Conservation (phyloP, 73 alveolate genomes). For the Paramecium sonneborni region DNA sequence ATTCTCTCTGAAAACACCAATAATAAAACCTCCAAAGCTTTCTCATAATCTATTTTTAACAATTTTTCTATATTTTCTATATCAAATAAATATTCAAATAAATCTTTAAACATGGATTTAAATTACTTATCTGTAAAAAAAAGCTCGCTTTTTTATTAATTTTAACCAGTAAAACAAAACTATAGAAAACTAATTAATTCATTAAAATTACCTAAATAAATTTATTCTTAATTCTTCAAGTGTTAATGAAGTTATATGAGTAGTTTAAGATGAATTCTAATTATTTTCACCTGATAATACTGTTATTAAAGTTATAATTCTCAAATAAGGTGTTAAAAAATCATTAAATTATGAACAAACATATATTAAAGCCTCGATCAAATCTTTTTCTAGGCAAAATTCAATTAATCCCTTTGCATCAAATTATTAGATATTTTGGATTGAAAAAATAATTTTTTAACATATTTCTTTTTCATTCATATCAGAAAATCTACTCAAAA, state of each 20-base stretch:
- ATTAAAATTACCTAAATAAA: neutral
- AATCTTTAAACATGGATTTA: neutral
- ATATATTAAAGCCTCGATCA: neutral
- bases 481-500: neutral
- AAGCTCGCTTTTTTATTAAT: neutral
- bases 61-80: neutral
- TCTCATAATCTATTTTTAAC: neutral
- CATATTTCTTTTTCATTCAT: neutral
- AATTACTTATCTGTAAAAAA: neutral
- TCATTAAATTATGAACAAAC: neutral
- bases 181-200: neutral
- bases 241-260: neutral
- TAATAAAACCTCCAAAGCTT: neutral
- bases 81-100: neutral
- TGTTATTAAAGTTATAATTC: neutral
- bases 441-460: neutral
- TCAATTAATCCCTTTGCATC: slow-evolving; percentile 3
- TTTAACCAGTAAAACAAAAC: slow-evolving; percentile 8
- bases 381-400: slow-evolving; percentile 13
- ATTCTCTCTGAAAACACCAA: neutral
- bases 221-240: neutral
- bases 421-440: neutral
- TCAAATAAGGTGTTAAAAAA: slow-evolving; percentile 12
- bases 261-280: neutral
- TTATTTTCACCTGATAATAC: neutral